Evolutionary conservation across 371 early-diverging fungal species (phyloP).

Genomic region (Lichtheimia corymbifera): DNA sequence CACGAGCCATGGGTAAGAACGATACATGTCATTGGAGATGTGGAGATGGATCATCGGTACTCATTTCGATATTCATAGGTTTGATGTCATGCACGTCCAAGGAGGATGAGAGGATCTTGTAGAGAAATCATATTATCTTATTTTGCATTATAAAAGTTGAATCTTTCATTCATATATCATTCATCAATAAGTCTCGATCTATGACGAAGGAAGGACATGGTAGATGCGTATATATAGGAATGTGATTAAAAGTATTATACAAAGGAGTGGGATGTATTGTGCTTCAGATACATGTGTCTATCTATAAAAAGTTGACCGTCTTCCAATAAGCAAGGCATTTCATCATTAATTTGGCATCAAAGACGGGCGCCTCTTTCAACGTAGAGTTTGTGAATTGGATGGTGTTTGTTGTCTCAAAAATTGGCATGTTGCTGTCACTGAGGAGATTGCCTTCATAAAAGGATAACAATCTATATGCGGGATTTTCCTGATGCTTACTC

Average conservation of each 20-base stretch:
- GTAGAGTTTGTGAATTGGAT: not conserved
- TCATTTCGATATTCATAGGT: slow-evolving; percentile 21
- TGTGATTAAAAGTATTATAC: too few species aligned
- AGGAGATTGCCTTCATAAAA: slow-evolving; percentile 17
- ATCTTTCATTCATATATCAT: not conserved
- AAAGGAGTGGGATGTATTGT: too few species aligned
- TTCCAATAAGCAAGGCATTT: slow-evolving; percentile 14
- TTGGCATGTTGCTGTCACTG: not conserved
- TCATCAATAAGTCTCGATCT: too few species aligned
- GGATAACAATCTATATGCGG: slow-evolving; percentile 29
- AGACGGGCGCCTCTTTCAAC: not conserved
- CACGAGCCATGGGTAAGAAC: slow-evolving; percentile 78
- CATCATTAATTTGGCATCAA: slow-evolving; percentile 7
- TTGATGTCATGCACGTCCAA: slow-evolving; percentile 48
- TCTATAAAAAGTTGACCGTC: too few species aligned
- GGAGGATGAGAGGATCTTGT: slow-evolving; percentile 10
- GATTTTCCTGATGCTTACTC: slow-evolving; percentile 30
- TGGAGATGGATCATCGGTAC: not conserved
- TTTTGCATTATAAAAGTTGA: not conserved
- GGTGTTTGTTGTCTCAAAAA: slow-evolving; percentile 1
- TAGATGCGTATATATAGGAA: too few species aligned
- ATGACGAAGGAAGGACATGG: too few species aligned
- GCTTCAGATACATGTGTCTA: too few species aligned
- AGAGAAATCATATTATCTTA: not conserved
- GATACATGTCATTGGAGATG: too few species aligned